Evolutionary conservation across 495 filamentous ascomycete species (phyloP).

Genomic region (Oidiodendron maius): DNA sequence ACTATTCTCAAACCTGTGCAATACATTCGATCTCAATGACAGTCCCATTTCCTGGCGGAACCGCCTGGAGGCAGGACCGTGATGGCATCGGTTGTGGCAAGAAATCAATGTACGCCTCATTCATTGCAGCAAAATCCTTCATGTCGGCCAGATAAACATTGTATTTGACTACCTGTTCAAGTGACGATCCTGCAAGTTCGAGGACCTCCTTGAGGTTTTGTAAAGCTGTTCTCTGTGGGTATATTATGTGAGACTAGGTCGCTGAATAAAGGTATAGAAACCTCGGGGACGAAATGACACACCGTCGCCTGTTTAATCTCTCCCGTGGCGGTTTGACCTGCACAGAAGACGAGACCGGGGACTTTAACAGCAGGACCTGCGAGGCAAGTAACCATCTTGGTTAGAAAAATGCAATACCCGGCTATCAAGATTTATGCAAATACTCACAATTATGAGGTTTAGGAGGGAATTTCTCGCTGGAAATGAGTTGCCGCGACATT

Average conservation of each 20-base stretch:
- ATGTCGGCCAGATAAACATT: conserved; percentile 63
- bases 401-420: too few relatives aligned
- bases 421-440: too few relatives aligned
- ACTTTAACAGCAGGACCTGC: too few relatives aligned
- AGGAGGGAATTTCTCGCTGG: too few relatives aligned
- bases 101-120: conserved; percentile 66
- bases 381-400: too few relatives aligned
- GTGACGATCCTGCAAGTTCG: conserved; percentile 51
- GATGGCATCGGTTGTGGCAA: conserved; percentile 37
- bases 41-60: conserved; percentile 41
- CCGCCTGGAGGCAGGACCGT: conserved; percentile 32
- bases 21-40: conserved; percentile 74
- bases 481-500: too few relatives aligned
- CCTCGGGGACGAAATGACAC: conserved; percentile 14
- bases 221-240: conserved; percentile 29
- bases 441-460: too few relatives aligned
- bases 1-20: conserved; percentile 25
- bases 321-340: conserved; percentile 35
- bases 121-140: conserved; percentile 67
- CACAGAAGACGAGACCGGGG: too few relatives aligned
- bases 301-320: conserved; percentile 37
- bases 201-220: conserved; percentile 58
- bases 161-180: conserved; percentile 61
- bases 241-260: conserved; percentile 11
- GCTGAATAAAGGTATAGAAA: conserved; percentile 27